A percentile compares a stretch with the other conserved stretches of the same genome.
These are phyloP conservation scores for Anisodus tanguticus DNA, from an alignment of 257 asterid genomes.

Conservation along the genomic window DNA sequence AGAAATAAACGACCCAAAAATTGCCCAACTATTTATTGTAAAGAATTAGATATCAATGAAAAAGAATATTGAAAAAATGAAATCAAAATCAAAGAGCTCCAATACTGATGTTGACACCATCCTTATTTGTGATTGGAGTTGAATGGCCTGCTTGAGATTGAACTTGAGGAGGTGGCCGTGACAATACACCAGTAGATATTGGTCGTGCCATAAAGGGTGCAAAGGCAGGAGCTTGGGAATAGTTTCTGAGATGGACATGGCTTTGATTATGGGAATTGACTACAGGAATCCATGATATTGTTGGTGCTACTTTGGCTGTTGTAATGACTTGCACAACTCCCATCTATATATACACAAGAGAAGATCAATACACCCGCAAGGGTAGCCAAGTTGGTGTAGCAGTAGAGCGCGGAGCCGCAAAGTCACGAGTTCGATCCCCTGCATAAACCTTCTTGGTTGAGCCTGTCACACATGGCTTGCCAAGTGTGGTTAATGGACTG, in stretches of 20 bases:
- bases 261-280: conserved; percentile 5
- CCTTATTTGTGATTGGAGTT: conserved; percentile 16
- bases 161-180: conserved; percentile 13
- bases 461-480: too few species aligned
- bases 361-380: not conserved
- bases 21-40: not conserved
- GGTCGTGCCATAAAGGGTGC: not conserved
- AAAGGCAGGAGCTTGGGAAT: not conserved
- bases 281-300: conserved; percentile 25
- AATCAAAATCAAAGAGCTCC: not conserved
- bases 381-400: too few species aligned
- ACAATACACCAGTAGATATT: not conserved
- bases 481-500: too few species aligned
- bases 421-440: too few species aligned
- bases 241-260: not conserved
- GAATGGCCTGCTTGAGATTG: conserved; percentile 24
- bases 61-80: not conserved
- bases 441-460: too few species aligned
- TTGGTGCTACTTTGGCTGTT: not conserved
- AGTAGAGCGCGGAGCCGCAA: too few species aligned
- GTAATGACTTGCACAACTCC: not conserved
- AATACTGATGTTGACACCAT: conserved; percentile 21
- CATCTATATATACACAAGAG: not conserved
- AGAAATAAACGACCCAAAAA: not conserved
- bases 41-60: not conserved